These are phyloP conservation scores for Kwoniella europaea DNA, from an alignment of 768 basidiomycete genomes.

Conservation along the genomic window DNA sequence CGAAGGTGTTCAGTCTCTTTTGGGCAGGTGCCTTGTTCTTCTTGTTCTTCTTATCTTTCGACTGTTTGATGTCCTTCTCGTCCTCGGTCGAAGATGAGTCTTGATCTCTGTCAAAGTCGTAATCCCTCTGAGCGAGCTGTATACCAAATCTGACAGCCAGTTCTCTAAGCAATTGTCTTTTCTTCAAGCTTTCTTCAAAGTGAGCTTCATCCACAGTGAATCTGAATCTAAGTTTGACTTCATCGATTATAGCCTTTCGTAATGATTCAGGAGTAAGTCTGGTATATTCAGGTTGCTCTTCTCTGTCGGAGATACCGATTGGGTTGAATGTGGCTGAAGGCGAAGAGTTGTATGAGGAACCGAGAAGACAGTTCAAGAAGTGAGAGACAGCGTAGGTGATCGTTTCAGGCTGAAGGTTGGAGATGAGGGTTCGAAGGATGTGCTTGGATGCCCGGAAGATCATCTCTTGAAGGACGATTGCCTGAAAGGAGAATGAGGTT, in stretches of 20 bases:
- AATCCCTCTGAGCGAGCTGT: slow-evolving; percentile 59
- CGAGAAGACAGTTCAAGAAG: slow-evolving; percentile 62
- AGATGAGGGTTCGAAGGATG: slow-evolving; percentile 57
- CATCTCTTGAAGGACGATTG: slow-evolving; percentile 60
- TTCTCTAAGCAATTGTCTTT: slow-evolving; percentile 59
- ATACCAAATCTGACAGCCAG: slow-evolving; percentile 58
- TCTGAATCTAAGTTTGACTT: slow-evolving; percentile 58
- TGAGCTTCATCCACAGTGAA: slow-evolving; percentile 53
- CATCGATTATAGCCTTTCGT: slow-evolving; percentile 48
- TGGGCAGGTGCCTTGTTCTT: slow-evolving; percentile 33
- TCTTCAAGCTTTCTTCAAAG: slow-evolving; percentile 51
- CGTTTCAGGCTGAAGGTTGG: slow-evolving; percentile 55
- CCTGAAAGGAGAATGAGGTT: slow-evolving; percentile 32
- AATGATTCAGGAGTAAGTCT: slow-evolving; percentile 57
- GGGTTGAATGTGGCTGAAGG: slow-evolving; percentile 55
- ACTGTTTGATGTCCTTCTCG: slow-evolving; percentile 33
- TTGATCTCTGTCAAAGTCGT: slow-evolving; percentile 47
- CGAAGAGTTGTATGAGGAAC: slow-evolving; percentile 51
- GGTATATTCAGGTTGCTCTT: slow-evolving; percentile 55
- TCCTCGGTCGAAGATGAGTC: slow-evolving; percentile 18
- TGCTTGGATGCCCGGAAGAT: slow-evolving; percentile 61
- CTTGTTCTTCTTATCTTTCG: slow-evolving; percentile 46
- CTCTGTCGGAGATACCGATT: slow-evolving; percentile 41
- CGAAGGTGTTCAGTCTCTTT: slow-evolving; percentile 51
- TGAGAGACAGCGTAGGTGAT: slow-evolving; percentile 58